Percentiles rank a stretch among this genome's conserved stretches.
Evolutionary conservation across 1,139 yeast genomes (phyloP).

Genomic region (Lodderomyces orthopsilosis): DNA sequence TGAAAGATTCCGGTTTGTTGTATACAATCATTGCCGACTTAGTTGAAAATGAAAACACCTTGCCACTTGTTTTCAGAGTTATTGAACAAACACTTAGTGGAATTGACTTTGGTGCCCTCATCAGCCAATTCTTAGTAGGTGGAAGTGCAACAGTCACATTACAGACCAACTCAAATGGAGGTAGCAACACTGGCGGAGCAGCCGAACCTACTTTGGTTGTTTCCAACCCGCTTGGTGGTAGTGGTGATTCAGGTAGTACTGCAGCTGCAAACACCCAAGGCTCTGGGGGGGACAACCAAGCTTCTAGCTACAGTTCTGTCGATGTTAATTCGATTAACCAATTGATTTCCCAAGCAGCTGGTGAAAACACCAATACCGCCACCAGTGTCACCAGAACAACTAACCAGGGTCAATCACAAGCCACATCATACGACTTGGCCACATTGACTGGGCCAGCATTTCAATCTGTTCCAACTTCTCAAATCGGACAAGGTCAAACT

Average conservation of each 20-base stretch:
- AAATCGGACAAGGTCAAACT: constrained; percentile 11
- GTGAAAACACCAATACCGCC: constrained; percentile 4
- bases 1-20: constrained; percentile 34
- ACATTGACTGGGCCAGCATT: constrained; percentile 13
- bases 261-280: neutral
- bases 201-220: neutral
- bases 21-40: constrained; percentile 28
- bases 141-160: constrained; percentile 6
- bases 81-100: constrained; percentile 20
- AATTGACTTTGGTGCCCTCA: constrained; percentile 5
- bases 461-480: constrained; percentile 12
- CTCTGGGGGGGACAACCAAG: neutral
- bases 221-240: neutral
- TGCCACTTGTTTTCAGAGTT: constrained; percentile 27
- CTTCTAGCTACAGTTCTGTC: neutral
- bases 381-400: constrained; percentile 5
- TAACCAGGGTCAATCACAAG: constrained; percentile 1
- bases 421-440: constrained; percentile 5
- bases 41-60: constrained; percentile 25
- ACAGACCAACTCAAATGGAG: neutral
- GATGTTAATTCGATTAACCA: constrained; percentile 4
- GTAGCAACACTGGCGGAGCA: neutral
- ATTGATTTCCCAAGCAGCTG: constrained; percentile 9
- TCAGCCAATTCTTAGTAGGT: constrained; percentile 5
- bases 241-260: neutral